Evolutionary conservation across 1,284 basidiomycete species (phyloP), one percentile per base, ranked within the genome.

Genomic region (Irpex sp.): DNA sequence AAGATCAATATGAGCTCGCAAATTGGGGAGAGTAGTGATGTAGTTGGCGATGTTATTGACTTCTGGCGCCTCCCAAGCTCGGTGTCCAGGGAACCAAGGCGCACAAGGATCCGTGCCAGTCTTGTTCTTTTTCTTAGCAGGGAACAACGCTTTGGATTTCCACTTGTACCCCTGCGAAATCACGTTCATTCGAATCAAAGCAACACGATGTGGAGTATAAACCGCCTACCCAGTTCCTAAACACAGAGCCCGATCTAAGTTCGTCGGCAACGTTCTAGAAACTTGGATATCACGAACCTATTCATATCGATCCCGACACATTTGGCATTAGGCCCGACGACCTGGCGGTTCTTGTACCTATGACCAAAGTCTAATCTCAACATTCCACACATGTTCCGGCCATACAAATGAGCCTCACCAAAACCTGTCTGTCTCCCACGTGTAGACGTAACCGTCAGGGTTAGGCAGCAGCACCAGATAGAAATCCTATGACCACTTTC

Each of bases 251-350:
- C 21, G 21, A 26, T 26, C 21, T 26, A 3, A 26, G 21, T 26
- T 26, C 21, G 21, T 26, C 21, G 21, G 21, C 21, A 26, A 1
- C 21, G 21, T 26, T 26, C 21, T 26, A 26, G 21, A 26, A 26
- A 3, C 21, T 26, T 26, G 39, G 5, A 39, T 37, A 33, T 17
- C 3, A 62, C 66, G 35, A 31, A 83, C 84, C 85, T 80, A 74
- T 94, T 94, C 81, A 94, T 85, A 74, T 96, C 94, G 53, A 95
- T 77, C 0, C 93, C 93, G 57, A 83, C 69, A 69, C 87, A 92
- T 60, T 75, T 76, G 67, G 77, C 79, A 49, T 78, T 76, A 35
- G 79, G 76, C 4, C 80, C 81, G 21, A 84, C 68, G 4, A 77
- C 71, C 70, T 92, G 89, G 1, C 93, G 81, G 68, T 92, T 95